Evolutionary conservation across 345 rosid genomes (phyloP).

Genomic region (Syzygium aqueum): DNA sequence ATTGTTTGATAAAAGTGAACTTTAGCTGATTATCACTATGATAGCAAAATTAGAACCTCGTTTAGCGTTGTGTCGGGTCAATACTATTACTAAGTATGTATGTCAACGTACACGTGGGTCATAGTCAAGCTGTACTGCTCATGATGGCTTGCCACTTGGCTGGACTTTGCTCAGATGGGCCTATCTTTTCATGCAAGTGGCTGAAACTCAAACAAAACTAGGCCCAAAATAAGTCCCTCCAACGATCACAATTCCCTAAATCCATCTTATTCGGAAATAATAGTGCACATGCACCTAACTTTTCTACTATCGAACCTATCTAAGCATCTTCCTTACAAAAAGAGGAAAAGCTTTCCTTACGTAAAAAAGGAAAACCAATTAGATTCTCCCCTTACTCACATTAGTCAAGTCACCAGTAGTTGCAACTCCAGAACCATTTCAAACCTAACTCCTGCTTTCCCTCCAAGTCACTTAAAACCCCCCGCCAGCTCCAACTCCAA

Average conservation of each 20-base stretch:
- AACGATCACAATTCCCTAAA: neutral
- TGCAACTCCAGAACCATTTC: constrained; percentile 8
- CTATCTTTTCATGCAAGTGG: neutral
- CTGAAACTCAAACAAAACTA: neutral
- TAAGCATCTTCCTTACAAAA: too few species aligned
- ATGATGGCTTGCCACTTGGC: neutral
- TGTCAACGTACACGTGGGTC: too few species aligned
- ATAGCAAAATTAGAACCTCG: too few species aligned
- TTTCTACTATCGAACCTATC: neutral
- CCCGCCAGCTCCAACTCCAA: neutral
- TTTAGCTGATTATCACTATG: too few species aligned
- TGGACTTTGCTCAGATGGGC: neutral
- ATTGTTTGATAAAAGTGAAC: too few species aligned
- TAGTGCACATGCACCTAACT: neutral
- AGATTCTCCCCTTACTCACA: neutral
- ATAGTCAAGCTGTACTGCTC: neutral
- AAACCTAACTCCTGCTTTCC: constrained; percentile 3
- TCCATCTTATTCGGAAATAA: neutral
- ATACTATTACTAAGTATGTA: too few species aligned
- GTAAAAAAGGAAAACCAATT: neutral
- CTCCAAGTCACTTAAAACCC: neutral
- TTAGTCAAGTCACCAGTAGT: constrained; percentile 5
- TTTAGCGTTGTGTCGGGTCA: too few species aligned
- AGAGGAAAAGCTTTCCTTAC: too few species aligned
- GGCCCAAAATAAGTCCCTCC: neutral